Evolutionary conservation across 108 stramenopile species (phyloP), one percentile per base, ranked within the genome.

Genomic region (Bacterosira constricta): DNA sequence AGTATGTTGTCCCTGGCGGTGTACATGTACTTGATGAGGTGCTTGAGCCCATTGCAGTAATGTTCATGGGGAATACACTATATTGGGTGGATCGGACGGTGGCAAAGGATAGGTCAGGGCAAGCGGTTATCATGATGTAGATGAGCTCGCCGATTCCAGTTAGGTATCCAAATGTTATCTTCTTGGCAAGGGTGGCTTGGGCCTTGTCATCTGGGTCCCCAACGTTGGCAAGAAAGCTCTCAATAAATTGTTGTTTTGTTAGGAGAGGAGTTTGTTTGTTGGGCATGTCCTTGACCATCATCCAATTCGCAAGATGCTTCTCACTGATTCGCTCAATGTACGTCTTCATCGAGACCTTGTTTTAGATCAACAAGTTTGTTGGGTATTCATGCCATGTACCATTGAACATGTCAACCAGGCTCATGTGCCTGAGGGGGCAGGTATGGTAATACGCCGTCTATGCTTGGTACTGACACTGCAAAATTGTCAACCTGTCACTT

Each of bases 141-240:
- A 79, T 51, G 17, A 83, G 42, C 59, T 83, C 82, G 15, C 84
- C 84, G 36, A 73, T 47, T 17, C 71, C 60, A 41, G 18, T 47
- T 4, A 66, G 63, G 52, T 81, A 81, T 37, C 39, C 18, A 38
- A 81, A 62, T 11, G 21, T 54, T 44, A 66, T 63, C 0, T 15
- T 10, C 26, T 58, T 65, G 15, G 64, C 54, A 3, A 72, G 56
- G 0, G 42, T 15, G 10, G 10, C 17, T 15, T 55, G 51, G 6
- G 54, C 55, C 4, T 32, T n/a, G n/a, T n/a, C n/a, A n/a, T n/a
- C 23, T 6, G 64, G 65, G 36, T 18, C 25, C 6, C 45, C 62
- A 1, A 2, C 44, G 2, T 21, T 39, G 10, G 9, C 42, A 1
- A 30, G 13, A 8, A 26, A 46, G 1, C 25, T 27, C 27, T 61